A percentile compares a stretch with the other conserved stretches of the same genome.
These are phyloP conservation scores for Xerocomus amazonicus DNA, from an alignment of 1,284 basidiomycete genomes.

Conservation along the genomic window DNA sequence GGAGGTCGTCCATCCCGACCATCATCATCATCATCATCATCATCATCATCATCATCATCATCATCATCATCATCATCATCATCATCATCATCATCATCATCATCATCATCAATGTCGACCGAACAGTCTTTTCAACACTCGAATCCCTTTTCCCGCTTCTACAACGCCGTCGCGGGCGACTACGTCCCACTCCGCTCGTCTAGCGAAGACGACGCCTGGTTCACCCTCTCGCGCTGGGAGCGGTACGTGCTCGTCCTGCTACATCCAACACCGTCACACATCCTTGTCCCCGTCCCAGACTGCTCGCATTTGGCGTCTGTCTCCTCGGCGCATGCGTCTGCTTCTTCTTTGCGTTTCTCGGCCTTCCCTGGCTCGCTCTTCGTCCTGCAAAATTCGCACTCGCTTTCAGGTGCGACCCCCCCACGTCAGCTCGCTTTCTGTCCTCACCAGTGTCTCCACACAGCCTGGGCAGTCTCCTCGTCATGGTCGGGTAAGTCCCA, in stretches of 20 bases:
- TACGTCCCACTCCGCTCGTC: conserved; percentile 90
- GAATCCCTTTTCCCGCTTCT: conserved; percentile 72
- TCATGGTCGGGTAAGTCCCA: conserved; percentile 74
- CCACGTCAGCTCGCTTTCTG: not conserved
- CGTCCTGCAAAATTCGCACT: conserved; percentile 88
- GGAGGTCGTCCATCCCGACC: conserved; percentile 12
- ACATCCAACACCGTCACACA: not conserved
- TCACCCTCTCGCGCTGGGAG: conserved; percentile 90
- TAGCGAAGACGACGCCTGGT: conserved; percentile 97
- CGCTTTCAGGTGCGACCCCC: conserved; percentile 66
- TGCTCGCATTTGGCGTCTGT: conserved; percentile 93
- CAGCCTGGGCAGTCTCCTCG: conserved; percentile 77
- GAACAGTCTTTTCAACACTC: conserved; percentile 31
- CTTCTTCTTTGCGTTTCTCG: conserved; percentile 94
- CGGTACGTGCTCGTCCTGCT: conserved; percentile 42
- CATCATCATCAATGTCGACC: not conserved
- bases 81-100: no score
- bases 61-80: no score
- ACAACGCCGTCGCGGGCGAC: conserved; percentile 70
- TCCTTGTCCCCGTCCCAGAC: conserved; percentile 39
- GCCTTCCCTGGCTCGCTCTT: conserved; percentile 78
- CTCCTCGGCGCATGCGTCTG: conserved; percentile 88
- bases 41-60: no score
- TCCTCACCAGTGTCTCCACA: not conserved
- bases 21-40: not conserved